Percentiles rank a stretch among this genome's conserved stretches.
These are phyloP conservation scores for Manihot esculenta DNA, from an alignment of 441 rosid species.

Conservation along the genomic window DNA sequence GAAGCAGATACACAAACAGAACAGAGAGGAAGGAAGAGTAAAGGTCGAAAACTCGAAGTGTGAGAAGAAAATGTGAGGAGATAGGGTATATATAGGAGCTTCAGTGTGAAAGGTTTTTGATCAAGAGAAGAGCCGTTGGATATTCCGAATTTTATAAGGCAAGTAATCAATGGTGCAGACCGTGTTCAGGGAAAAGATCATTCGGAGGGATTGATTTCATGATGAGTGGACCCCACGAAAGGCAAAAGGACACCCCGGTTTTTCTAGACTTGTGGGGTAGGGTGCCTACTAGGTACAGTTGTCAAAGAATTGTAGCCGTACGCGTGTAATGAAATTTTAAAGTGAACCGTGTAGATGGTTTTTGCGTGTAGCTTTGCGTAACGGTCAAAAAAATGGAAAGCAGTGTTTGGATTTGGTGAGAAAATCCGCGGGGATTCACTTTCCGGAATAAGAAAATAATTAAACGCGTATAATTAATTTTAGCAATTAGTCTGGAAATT, in stretches of 20 bases:
- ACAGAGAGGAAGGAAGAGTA: background rate
- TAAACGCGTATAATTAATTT: background rate
- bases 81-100: slow-evolving; percentile 5
- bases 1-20: no score
- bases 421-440: background rate
- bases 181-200: no score
- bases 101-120: background rate
- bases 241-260: slow-evolving; percentile 4
- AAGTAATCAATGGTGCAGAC: background rate
- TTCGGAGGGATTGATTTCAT: background rate
- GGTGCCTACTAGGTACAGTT: background rate
- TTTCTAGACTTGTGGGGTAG: background rate
- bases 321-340: background rate
- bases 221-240: background rate
- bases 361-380: background rate
- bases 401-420: background rate
- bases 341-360: background rate
- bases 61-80: background rate
- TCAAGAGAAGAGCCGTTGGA: slow-evolving; percentile 11
- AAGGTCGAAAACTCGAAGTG: background rate
- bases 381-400: slow-evolving; percentile 11
- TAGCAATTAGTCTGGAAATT: background rate
- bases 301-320: background rate
- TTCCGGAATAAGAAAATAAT: background rate
- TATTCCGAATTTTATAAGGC: background rate